These are phyloP conservation scores for Diospyros lotus DNA, from an alignment of 148 eudicot species.

Conservation along the genomic window DNA sequence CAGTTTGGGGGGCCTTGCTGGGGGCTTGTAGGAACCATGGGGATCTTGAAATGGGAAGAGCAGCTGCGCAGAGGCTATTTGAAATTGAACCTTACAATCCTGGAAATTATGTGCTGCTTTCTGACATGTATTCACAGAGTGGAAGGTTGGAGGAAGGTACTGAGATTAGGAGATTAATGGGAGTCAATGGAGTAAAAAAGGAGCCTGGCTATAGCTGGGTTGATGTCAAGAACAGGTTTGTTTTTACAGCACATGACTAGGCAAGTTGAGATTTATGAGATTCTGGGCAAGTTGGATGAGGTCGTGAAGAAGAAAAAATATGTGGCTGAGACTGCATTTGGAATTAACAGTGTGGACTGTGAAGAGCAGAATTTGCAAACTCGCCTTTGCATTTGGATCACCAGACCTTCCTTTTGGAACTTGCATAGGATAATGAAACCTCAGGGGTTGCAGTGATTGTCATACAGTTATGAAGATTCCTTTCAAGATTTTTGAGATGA, in stretches of 20 bases:
- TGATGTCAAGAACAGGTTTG: constrained; percentile 39
- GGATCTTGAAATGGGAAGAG: constrained; percentile 39
- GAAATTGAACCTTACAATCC: constrained; percentile 30
- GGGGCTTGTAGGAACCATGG: constrained; percentile 48
- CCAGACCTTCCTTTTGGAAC: constrained; percentile 27
- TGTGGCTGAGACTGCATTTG: constrained; percentile 27
- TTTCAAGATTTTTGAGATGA: constrained; percentile 30
- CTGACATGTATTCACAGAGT: constrained; percentile 31
- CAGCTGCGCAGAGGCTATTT: constrained; percentile 28
- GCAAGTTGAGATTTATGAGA: constrained; percentile 30
- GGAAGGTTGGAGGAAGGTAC: constrained; percentile 40
- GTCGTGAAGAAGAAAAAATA: constrained; percentile 40
- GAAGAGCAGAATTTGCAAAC: constrained; percentile 45
- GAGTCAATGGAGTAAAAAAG: constrained; percentile 34
- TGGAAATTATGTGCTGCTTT: constrained; percentile 51
- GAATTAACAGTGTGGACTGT: constrained; percentile 20
- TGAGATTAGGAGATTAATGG: constrained; percentile 48
- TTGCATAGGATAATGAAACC: constrained; percentile 41
- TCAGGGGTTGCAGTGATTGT: constrained; percentile 40
- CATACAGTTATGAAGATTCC: constrained; percentile 42
- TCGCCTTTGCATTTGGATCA: constrained; percentile 46
- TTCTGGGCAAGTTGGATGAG: constrained; percentile 31
- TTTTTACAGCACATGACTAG: constrained; percentile 40
- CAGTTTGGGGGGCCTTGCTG: constrained; percentile 56
- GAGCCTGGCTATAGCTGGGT: constrained; percentile 61